Base-by-base conservation (phyloP, 2,329 filamentous ascomycete genomes). In the Aureobasidium pullulans region DNA sequence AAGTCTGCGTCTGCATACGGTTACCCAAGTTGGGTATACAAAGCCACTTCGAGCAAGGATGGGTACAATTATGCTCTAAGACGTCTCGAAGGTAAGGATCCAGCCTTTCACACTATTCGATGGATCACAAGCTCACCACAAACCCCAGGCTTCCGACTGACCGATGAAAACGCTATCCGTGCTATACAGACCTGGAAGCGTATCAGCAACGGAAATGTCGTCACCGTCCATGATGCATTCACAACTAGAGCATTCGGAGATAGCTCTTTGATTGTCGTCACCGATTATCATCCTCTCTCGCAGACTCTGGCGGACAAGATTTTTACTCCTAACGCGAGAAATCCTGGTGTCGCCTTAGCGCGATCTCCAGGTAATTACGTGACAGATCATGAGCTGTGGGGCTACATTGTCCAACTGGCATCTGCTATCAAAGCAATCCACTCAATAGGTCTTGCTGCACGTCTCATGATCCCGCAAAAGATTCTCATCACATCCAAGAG, bases 1-100 rank as follows among this genome's bases (percentile, higher is more conserved):
- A 92, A 90, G 71, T 90, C 87, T 65, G 83, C 86, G 4, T 81
- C 84, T 11, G 84, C 88, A 15, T 96, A 96, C 73, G 90, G 91
- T 31, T 96, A 90, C 68, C 84, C 87, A 6, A 96, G 88, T 66
- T 97, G 92, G 90, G 84, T 96, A 0, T 99, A 96, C 77, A 97
- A 97, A 76, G 93, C 92, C 8, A 86, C 87, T 28, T 96, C 90
- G 6, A 87, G 83, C 72, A 94, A 94, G 70, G 93, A 93, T 66
- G 94, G 92, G 10, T 86, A 89, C 64, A 84, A 86, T n/a, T 97
- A 96, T 73, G 90, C 87, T 60, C 77, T 99, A 48, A 84, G 94
- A 63, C 83, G 94, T 62, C 81, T 99, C 23, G 91, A 96, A 79
- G 88, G 85, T 66, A 31, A 58, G 47, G 50, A 19, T 9, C 84